Base-by-base conservation (phyloP, 805 yeast species). In the Saccharomycopsis lassenensis region DNA sequence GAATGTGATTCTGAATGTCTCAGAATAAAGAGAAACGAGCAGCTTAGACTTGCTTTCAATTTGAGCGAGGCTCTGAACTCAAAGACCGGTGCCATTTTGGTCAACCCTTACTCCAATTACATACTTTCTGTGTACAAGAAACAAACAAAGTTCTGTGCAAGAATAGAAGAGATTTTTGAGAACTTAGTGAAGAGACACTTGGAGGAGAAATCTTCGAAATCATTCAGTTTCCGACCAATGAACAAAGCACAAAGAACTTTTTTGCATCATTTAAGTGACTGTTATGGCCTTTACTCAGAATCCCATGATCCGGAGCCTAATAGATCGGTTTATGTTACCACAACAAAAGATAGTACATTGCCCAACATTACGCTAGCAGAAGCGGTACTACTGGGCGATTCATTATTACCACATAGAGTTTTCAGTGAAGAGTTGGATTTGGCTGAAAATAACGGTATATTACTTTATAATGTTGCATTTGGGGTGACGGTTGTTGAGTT, bases 271-370 rank as follows among this genome's bases (percentile, higher is more conserved):
- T 49, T 86, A 27, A 77, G 86, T 0, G 70, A 63, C 18, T 56
- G 72, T 0, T 84, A 62, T 52, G 61, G 66, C 8, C 48, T 84
- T 8, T 74, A 69, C 46, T 62, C 79, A 0, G 86, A 81, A 48
- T 71, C 87, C 2, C 91, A 82, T 43, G 95, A 83, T 54, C 71
- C 70, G 2, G 95, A 84, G 46, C 95, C 95, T 0, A 63, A 71
- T 35, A 56, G 94, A 42, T 71, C 79, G 7, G 89, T 85, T 1
- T 75, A 70, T 45, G 63, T 85, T n/a, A 57, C 61, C 33, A 54
- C 63, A 30, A 50, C 52, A 5, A 40, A 47, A 8, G 44, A 37
- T 1, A 51, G 62, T 0, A 48, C 43, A 7, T 39, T 59, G 2
- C 83, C 85, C 0, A 47, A 51, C 7, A 47, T 65, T 29, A 59